Conservation (phyloP, 495 filamentous ascomycete genomes). For the Cercophora sp. region DNA sequence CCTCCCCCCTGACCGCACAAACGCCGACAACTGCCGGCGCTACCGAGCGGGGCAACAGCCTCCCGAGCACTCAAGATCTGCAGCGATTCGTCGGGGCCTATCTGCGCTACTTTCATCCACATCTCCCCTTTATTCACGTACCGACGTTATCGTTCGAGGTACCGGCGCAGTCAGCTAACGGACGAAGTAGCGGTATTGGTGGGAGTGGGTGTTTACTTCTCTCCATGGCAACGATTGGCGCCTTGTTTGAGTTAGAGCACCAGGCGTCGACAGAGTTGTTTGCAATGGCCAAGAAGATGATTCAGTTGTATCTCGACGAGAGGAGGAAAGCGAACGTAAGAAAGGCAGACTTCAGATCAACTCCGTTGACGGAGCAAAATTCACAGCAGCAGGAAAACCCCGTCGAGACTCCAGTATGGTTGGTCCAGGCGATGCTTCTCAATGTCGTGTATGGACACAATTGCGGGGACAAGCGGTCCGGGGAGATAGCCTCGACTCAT, state of each 20-base stretch:
- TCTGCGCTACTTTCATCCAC: slow-evolving; percentile 91
- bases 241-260: slow-evolving; percentile 86
- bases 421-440: slow-evolving; percentile 97
- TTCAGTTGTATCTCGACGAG: slow-evolving; percentile 89
- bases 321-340: slow-evolving; percentile 84
- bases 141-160: slow-evolving; percentile 89
- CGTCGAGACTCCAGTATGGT: slow-evolving; percentile 85
- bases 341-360: slow-evolving; percentile 65
- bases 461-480: slow-evolving; percentile 84
- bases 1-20: slow-evolving; percentile 59
- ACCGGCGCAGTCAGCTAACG: slow-evolving; percentile 59
- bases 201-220: slow-evolving; percentile 89
- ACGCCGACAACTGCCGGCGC: slow-evolving; percentile 46
- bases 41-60: slow-evolving; percentile 44
- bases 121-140: slow-evolving; percentile 89
- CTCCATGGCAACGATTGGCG: slow-evolving; percentile 94
- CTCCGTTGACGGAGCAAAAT: slow-evolving; percentile 44
- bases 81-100: slow-evolving; percentile 91
- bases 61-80: slow-evolving; percentile 88
- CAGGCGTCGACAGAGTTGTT: slow-evolving; percentile 80
- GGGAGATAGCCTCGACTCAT: slow-evolving; percentile 88
- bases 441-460: slow-evolving; percentile 97
- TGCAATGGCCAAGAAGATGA: slow-evolving; percentile 91
- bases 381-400: slow-evolving; percentile 58
- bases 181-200: slow-evolving; percentile 63